These are phyloP conservation scores for Skeletonema potamos DNA, from an alignment of 108 stramenopile species.

Conservation along the genomic window DNA sequence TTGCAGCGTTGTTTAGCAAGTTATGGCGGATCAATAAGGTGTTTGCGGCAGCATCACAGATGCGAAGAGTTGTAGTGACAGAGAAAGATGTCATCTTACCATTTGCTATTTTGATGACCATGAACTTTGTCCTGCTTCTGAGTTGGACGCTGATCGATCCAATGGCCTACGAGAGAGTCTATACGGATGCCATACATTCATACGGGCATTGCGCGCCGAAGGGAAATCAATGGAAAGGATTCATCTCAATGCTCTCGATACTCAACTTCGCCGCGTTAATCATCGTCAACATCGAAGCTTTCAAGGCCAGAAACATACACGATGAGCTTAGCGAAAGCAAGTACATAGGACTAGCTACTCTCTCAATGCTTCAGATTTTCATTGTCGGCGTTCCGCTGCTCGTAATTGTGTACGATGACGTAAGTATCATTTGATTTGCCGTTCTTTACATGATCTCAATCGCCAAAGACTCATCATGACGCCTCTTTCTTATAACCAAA, in stretches of 20 bases:
- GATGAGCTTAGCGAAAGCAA: neutral
- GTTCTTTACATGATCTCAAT: no score
- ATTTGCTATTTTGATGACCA: neutral
- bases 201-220: neutral
- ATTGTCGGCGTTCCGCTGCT: slow-evolving; percentile 4
- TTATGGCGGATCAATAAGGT: slow-evolving; percentile 24
- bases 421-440: no score
- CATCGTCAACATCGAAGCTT: slow-evolving; percentile 6
- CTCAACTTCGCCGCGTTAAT: neutral
- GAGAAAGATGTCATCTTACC: neutral
- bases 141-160: neutral
- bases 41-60: neutral
- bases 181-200: neutral
- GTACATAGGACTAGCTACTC: neutral
- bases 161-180: neutral
- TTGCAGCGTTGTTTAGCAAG: slow-evolving; percentile 38
- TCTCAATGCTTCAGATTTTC: slow-evolving; percentile 7
- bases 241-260: neutral
- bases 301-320: neutral
- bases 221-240: neutral
- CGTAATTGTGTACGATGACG: neutral
- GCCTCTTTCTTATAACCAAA: neutral
- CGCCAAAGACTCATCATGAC: no score
- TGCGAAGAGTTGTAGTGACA: neutral
- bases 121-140: neutral